These are phyloP conservation scores for Gymnopilus dilepis DNA, from an alignment of 768 basidiomycete genomes.

Conservation along the genomic window DNA sequence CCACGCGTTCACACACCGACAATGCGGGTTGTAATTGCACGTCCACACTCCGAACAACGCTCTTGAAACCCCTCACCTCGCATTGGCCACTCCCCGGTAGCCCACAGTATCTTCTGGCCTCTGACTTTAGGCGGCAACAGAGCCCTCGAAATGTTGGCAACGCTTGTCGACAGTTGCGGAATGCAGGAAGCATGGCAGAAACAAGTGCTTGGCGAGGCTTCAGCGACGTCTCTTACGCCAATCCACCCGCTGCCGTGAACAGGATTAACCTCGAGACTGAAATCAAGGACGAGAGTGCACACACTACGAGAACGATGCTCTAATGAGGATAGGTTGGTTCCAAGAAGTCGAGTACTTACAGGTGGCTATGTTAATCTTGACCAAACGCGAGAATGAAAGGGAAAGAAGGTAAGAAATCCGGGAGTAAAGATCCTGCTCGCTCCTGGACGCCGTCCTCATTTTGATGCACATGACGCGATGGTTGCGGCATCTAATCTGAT, in stretches of 20 bases:
- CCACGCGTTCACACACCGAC: background rate
- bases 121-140: background rate
- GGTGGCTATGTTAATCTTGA: too few species aligned
- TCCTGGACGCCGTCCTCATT: background rate
- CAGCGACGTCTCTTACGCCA: too few species aligned
- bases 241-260: too few species aligned
- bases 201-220: too few species aligned
- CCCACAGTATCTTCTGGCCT: background rate
- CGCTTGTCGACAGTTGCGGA: background rate
- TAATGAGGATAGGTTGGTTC: too few species aligned
- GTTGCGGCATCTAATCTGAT: background rate
- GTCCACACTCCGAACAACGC: background rate
- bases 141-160: background rate
- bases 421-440: background rate
- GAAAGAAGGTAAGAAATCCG: background rate
- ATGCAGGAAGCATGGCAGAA: background rate
- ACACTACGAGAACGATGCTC: too few species aligned
- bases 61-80: background rate
- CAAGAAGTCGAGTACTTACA: too few species aligned
- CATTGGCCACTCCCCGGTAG: background rate
- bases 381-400: too few species aligned
- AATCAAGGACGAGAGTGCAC: too few species aligned
- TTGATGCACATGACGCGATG: conserved; percentile 7
- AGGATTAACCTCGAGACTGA: too few species aligned
- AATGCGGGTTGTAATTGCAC: background rate